phyloP scores from a whole-genome alignment of 768 basidiomycete species.

The Lactarius hatsudake region DNA sequence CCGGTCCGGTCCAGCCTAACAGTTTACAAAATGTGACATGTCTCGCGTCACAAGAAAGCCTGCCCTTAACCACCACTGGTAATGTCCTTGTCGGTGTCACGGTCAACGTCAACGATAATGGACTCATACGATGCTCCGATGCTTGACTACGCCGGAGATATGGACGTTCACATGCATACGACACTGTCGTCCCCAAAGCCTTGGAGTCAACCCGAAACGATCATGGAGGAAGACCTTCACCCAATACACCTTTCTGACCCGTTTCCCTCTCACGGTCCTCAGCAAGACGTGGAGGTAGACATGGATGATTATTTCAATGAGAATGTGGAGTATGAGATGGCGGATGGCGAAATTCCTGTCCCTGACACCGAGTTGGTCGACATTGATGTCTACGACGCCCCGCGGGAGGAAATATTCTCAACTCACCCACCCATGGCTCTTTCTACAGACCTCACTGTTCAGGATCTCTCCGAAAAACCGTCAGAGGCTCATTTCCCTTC shows the following conservation, averaged over 20 bases:
- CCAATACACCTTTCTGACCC: slow-evolving; percentile 9
- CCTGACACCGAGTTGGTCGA: slow-evolving; percentile 26
- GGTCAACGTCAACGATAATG: slow-evolving; percentile 25
- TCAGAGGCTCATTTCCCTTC: slow-evolving; percentile 1
- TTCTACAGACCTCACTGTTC: slow-evolving; percentile 5
- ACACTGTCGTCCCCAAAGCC: slow-evolving; percentile 28
- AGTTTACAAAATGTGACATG: slow-evolving; percentile 4
- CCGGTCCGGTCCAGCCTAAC: not conserved
- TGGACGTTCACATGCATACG: slow-evolving; percentile 29
- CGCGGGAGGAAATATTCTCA: slow-evolving; percentile 17
- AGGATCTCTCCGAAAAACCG: slow-evolving; percentile 6
- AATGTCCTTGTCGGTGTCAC: not conserved
- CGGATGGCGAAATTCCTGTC: slow-evolving; percentile 19
- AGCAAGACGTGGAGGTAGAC: slow-evolving; percentile 29
- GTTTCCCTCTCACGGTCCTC: slow-evolving; percentile 17
- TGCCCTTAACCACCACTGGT: slow-evolving; percentile 11
- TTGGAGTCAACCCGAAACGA: slow-evolving; percentile 24
- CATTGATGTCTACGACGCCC: slow-evolving; percentile 26
- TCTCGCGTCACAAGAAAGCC: not conserved
- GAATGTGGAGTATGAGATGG: slow-evolving; percentile 28
- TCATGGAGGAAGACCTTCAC: slow-evolving; percentile 28
- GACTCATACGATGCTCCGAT: slow-evolving; percentile 29
- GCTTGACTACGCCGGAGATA: slow-evolving; percentile 27
- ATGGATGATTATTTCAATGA: slow-evolving; percentile 27
- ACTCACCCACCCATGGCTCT: slow-evolving; percentile 9